A percentile compares a stretch with the other conserved stretches of the same genome.
Conservation (phyloP, 106 monocot genomes). For the Cymbidium sinense region DNA sequence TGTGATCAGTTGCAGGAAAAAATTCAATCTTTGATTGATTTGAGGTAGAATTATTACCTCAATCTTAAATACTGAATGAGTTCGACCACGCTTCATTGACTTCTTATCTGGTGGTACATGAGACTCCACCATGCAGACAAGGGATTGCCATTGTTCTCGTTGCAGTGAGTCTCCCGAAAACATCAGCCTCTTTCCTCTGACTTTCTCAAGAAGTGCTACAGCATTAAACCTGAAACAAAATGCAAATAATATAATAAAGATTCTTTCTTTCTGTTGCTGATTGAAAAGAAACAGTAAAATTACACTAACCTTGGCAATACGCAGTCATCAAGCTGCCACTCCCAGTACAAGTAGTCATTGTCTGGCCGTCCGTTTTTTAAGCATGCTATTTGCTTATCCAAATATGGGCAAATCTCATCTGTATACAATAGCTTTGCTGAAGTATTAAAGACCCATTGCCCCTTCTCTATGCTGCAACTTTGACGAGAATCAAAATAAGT, state of each 20-base stretch:
- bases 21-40: no score
- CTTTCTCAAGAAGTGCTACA: constrained; percentile 36
- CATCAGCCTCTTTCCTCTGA: constrained; percentile 69
- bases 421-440: constrained; percentile 37
- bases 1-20: not conserved
- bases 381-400: constrained; percentile 54
- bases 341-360: constrained; percentile 64
- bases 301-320: constrained; percentile 53
- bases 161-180: constrained; percentile 67
- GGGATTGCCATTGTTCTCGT: constrained; percentile 47
- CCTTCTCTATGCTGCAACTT: constrained; percentile 53
- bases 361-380: constrained; percentile 72
- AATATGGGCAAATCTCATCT: constrained; percentile 64
- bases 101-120: constrained; percentile 36
- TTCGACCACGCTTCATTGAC: constrained; percentile 35
- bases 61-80: constrained; percentile 49
- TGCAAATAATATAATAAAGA: not conserved
- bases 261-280: not conserved
- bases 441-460: constrained; percentile 65
- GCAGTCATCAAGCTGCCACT: constrained; percentile 75
- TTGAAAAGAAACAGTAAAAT: not conserved
- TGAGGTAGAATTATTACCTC: constrained; percentile 16
- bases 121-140: constrained; percentile 54
- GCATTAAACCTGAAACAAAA: constrained; percentile 39
- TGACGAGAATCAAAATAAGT: constrained; percentile 22